Evolutionary conservation across 345 rosid species (phyloP), one percentile per base, ranked within the genome.

Genomic region (Chamaenerion angustifolium): DNA sequence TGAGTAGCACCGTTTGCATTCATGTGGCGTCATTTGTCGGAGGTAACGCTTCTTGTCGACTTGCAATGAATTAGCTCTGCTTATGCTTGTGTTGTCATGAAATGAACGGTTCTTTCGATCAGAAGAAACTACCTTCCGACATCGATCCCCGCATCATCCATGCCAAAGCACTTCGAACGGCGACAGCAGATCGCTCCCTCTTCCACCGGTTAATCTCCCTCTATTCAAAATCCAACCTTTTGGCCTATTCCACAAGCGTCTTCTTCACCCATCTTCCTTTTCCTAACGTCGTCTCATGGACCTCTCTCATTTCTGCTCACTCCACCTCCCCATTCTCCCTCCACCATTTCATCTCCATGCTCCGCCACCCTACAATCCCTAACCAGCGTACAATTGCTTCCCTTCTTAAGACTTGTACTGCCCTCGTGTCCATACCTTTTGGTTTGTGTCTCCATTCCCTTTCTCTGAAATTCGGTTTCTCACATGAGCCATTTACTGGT

Each of bases 241-340:
- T 56, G 8, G 40, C 56, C 45, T 65, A 59, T 58, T 64, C 61
- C n/a, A 48, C 56, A 42, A 69, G 64, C 12, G 46, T 48, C 42
- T 31, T 72, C 57, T 72, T 72, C 66, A 46, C 54, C 42, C 76
- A 67, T 42, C 65, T 76, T 49, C 58, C 71, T 16, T 62, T 69
- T 10, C 78, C 78, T 15, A 72, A 67, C 59, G 42, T 76, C 43
- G 78, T 76, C 57, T 69, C 78, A 37, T 72, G 78, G 78, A 76
- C 76, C 2, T 55, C 81, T 45, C 63, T 76, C 56, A 72, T 76
- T 42, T 67, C 78, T 8, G 67, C 67, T 10, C 46, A 64, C 62
- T 19, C 78, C 65, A 46, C 14, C 51, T 64, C 73, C 10, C 31
- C 45, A 21, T 59, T 48, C 23, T 63, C 82, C 35, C 68, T 70